Conservation (phyloP, 805 yeast genomes). For the Metschnikowia kofuensis region DNA sequence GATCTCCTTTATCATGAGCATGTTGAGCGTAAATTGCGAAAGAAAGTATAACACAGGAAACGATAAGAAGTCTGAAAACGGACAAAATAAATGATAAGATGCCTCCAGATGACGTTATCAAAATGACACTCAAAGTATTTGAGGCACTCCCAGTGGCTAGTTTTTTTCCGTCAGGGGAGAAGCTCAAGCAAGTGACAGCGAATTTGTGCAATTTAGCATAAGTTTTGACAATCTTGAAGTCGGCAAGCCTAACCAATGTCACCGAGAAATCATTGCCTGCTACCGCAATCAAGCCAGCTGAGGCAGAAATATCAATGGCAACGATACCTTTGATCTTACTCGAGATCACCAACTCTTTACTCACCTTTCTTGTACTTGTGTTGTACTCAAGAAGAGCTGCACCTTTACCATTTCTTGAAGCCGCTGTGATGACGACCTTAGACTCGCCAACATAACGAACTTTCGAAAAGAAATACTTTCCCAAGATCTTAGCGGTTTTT, state of each 20-base stretch:
- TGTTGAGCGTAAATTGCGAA: slow-evolving; percentile 35
- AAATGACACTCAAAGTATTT: slow-evolving; percentile 59
- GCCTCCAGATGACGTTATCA: slow-evolving; percentile 9
- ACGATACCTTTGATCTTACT: slow-evolving; percentile 54
- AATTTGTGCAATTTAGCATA: slow-evolving; percentile 67
- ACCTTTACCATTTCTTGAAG: slow-evolving; percentile 32
- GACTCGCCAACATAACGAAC: slow-evolving; percentile 38
- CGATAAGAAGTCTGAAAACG: slow-evolving; percentile 29
- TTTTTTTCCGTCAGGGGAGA: slow-evolving; percentile 64
- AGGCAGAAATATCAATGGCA: slow-evolving; percentile 45
- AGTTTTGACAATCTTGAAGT: slow-evolving; percentile 49
- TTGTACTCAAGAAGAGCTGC: slow-evolving; percentile 44
- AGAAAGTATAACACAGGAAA: slow-evolving; percentile 30
- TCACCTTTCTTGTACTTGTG: slow-evolving; percentile 38
- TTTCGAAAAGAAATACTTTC: slow-evolving; percentile 36
- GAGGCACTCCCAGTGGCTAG: slow-evolving; percentile 79
- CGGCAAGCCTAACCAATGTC: slow-evolving; percentile 49
- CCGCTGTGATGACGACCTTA: slow-evolving; percentile 33
- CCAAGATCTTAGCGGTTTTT: slow-evolving; percentile 20
- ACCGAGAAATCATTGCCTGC: slow-evolving; percentile 70
- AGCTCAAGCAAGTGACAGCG: slow-evolving; percentile 70
- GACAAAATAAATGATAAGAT: slow-evolving; percentile 34
- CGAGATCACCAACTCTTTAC: slow-evolving; percentile 42
- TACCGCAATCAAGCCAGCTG: slow-evolving; percentile 46
- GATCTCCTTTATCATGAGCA: slow-evolving; percentile 34